These are phyloP conservation scores for Colletotrichum gloeosporioides DNA, from an alignment of 2,329 filamentous ascomycete genomes.

Conservation along the genomic window DNA sequence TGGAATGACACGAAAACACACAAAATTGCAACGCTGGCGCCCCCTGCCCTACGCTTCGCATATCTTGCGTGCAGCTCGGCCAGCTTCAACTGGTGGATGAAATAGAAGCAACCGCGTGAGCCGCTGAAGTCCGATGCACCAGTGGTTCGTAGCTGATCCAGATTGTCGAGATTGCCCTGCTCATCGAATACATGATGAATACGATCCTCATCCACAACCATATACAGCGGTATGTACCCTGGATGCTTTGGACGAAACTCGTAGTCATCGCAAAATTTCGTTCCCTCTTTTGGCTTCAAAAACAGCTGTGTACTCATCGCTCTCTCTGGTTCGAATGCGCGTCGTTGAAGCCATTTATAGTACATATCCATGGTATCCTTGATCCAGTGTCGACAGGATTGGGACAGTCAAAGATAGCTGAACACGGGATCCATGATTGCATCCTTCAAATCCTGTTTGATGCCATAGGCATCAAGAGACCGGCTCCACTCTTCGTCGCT, in stretches of 20 bases:
- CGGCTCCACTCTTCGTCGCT: not conserved
- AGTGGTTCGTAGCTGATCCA: not conserved
- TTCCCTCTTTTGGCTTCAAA: not conserved
- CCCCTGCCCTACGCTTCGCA: not conserved
- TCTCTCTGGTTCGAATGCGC: not conserved
- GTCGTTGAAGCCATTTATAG: not conserved
- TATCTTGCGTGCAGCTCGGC: not conserved
- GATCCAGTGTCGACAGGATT: not conserved
- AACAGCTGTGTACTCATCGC: not conserved
- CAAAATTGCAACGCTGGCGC: not conserved
- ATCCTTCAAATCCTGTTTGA: not conserved
- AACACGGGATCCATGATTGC: not conserved
- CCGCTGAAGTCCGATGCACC: not conserved
- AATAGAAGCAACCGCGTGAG: not conserved
- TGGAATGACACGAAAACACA: not conserved
- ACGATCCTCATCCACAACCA: not conserved
- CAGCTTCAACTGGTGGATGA: not conserved
- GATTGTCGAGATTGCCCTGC: not conserved
- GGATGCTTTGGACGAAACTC: not conserved
- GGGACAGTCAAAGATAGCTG: not conserved
- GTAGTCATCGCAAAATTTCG: not conserved
- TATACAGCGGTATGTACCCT: not conserved
- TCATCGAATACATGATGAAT: not conserved
- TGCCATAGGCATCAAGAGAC: not conserved
- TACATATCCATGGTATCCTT: not conserved